Conservation (phyloP, 306 rosid genomes). For the Castanospermum australe region DNA sequence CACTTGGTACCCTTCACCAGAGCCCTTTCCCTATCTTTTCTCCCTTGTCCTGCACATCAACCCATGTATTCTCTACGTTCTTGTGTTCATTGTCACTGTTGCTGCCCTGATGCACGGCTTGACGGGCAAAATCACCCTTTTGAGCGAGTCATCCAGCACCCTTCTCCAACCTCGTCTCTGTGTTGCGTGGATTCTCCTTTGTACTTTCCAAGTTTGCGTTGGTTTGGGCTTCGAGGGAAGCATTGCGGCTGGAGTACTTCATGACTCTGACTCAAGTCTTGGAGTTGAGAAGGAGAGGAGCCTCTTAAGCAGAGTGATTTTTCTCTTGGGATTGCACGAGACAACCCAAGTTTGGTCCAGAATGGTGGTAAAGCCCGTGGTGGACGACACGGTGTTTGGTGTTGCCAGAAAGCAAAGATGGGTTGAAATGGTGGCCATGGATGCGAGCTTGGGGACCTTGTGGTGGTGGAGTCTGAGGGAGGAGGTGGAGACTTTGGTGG, state of each 20-base stretch:
- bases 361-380: conserved; percentile 83
- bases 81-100: conserved; percentile 51
- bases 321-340: conserved; percentile 81
- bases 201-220: conserved; percentile 65
- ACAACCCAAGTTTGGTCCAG: conserved; percentile 72
- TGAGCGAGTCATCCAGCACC: conserved; percentile 2
- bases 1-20: not conserved
- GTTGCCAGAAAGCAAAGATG: conserved; percentile 49
- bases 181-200: conserved; percentile 69
- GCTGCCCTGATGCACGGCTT: conserved; percentile 55
- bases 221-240: conserved; percentile 67
- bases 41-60: conserved; percentile 34
- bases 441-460: conserved; percentile 51
- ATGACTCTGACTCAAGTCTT: conserved; percentile 17
- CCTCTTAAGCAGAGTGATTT: conserved; percentile 48
- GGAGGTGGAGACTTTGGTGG: conserved; percentile 68
- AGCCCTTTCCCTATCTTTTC: conserved; percentile 20
- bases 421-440: conserved; percentile 59
- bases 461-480: conserved; percentile 95
- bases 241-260: conserved; percentile 41
- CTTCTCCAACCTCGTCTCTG: conserved; percentile 35
- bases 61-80: conserved; percentile 52
- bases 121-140: conserved; percentile 45
- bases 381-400: conserved; percentile 79
- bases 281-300: conserved; percentile 39